A percentile compares a stretch with the other conserved stretches of the same genome.
These are phyloP conservation scores for Orbilia ellipsospora DNA, from an alignment of 2,329 filamentous ascomycete genomes.

Conservation along the genomic window DNA sequence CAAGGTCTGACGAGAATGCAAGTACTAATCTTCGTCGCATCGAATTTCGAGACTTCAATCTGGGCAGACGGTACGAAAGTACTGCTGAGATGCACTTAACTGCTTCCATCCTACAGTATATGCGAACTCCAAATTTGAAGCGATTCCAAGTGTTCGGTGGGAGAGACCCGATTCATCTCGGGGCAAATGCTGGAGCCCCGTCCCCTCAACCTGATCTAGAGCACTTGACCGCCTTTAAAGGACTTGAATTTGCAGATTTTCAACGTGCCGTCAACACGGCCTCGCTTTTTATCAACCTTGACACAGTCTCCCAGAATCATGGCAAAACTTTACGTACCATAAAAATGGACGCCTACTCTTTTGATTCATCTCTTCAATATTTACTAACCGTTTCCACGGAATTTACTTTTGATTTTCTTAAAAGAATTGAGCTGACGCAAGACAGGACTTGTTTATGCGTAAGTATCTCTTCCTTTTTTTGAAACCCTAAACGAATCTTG, in stretches of 20 bases:
- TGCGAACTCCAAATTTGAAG: slow-evolving; percentile 28
- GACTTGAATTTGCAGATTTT: slow-evolving; percentile 21
- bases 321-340: slow-evolving; percentile 13
- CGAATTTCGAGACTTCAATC: slow-evolving; percentile 16
- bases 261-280: neutral
- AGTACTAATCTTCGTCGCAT: slow-evolving; percentile 16
- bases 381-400: neutral
- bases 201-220: neutral
- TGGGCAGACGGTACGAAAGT: neutral
- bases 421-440: slow-evolving; percentile 27
- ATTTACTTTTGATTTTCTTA: neutral
- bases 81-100: neutral
- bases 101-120: slow-evolving; percentile 2
- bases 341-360: neutral
- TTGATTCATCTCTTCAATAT: neutral
- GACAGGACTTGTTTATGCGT: slow-evolving; percentile 6
- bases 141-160: slow-evolving; percentile 9
- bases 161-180: neutral
- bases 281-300: neutral
- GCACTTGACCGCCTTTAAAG: slow-evolving; percentile 15
- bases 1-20: neutral
- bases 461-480: slow-evolving; percentile 7
- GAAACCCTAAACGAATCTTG: neutral
- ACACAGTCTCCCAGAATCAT: neutral
- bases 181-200: neutral